A percentile compares a stretch with the other conserved stretches of the same genome.
phyloP scores from a whole-genome alignment of 2,329 filamentous ascomycete genomes.

The Colletotrichum eleusines region DNA sequence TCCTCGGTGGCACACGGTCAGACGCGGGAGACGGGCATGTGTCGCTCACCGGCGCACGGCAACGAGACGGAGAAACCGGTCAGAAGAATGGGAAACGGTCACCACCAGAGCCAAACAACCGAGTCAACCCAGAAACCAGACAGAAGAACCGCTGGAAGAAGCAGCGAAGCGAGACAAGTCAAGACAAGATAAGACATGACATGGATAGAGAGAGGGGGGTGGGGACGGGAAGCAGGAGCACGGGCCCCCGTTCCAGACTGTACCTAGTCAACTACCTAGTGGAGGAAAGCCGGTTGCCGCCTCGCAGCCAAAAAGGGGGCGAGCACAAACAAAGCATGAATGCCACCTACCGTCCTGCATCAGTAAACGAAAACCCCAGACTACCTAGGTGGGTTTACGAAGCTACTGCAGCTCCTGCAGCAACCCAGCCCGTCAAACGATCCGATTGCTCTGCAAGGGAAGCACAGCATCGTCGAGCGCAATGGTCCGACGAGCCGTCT shows the following conservation, averaged over 20 bases:
- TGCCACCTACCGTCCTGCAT: background rate
- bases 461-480: background rate
- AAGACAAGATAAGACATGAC: too few relatives aligned
- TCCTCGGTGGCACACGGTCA: background rate
- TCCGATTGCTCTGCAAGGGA: conserved; percentile 8
- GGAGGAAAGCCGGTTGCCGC: background rate
- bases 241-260: background rate
- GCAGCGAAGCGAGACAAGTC: background rate
- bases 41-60: background rate
- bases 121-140: background rate
- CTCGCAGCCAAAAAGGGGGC: background rate
- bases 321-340: background rate
- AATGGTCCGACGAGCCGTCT: conserved; percentile 4
- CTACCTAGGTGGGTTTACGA: background rate
- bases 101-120: background rate
- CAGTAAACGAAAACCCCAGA: background rate
- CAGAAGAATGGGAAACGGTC: background rate
- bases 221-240: background rate
- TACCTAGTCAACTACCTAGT: background rate
- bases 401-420: conserved; percentile 17
- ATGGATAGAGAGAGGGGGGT: background rate
- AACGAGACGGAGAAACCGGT: background rate
- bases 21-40: background rate
- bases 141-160: conserved; percentile 1
- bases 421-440: conserved; percentile 4